Conservation (phyloP, 768 basidiomycete species). For the Mycena maculata region DNA sequence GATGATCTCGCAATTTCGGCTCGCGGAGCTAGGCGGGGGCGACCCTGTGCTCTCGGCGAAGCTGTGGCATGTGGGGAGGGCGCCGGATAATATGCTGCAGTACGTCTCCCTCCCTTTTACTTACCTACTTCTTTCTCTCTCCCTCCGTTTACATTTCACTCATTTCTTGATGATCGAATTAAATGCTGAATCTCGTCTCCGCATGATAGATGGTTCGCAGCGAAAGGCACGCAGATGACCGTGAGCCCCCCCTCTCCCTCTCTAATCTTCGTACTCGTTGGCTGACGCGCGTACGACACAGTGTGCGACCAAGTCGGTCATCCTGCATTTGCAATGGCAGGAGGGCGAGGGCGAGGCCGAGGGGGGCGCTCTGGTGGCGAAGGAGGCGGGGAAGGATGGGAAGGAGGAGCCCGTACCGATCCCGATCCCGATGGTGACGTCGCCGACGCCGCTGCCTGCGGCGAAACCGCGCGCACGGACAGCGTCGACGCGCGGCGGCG, state of each 20-base stretch:
- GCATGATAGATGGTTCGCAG: constrained; percentile 90
- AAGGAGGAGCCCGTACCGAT: background rate
- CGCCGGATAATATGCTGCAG: constrained; percentile 91
- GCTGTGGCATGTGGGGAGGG: constrained; percentile 80
- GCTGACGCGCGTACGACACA: constrained; percentile 41
- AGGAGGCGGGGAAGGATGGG: constrained; percentile 5
- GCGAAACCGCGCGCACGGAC: constrained; percentile 19
- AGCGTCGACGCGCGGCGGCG: constrained; percentile 24
- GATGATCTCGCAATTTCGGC: constrained; percentile 93
- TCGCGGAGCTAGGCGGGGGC: constrained; percentile 77
- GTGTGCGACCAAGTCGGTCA: constrained; percentile 91
- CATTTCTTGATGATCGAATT: too few species aligned
- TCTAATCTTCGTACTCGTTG: background rate
- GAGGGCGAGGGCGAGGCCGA: constrained; percentile 60
- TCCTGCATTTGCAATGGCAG: constrained; percentile 88
- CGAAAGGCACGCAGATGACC: constrained; percentile 91
- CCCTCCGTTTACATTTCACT: background rate
- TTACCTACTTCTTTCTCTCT: background rate
- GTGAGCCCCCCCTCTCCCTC: constrained; percentile 54
- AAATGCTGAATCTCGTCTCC: too few species aligned
- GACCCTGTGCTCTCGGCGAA: constrained; percentile 76
- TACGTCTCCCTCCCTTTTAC: constrained; percentile 49
- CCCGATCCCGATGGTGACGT: constrained; percentile 14
- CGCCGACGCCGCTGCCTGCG: constrained; percentile 39
- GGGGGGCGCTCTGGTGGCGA: background rate